These are phyloP conservation scores for Thalassiosira hispida DNA, from an alignment of 352 stramenopile genomes.

Conservation along the genomic window DNA sequence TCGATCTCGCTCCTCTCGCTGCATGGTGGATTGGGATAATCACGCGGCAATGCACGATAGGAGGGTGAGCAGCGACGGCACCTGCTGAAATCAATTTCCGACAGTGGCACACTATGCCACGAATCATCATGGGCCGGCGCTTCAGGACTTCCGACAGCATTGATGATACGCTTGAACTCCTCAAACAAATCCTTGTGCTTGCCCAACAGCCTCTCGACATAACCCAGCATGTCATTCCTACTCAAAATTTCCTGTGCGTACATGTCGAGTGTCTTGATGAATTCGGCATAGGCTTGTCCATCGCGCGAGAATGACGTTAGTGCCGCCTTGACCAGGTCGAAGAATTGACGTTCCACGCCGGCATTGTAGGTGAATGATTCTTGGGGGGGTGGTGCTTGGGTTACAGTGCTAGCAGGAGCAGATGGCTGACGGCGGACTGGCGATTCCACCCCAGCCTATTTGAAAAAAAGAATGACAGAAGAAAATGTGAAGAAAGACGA, in stretches of 20 bases:
- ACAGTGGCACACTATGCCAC: slow-evolving; percentile 85
- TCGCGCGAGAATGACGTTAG: slow-evolving; percentile 79
- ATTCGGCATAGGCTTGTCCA: slow-evolving; percentile 92
- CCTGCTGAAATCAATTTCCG: slow-evolving; percentile 85
- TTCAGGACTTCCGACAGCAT: slow-evolving; percentile 58
- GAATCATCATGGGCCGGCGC: slow-evolving; percentile 78
- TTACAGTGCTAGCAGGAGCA: background rate
- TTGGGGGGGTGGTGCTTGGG: slow-evolving; percentile 3
- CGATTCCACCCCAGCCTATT: slow-evolving; percentile 29
- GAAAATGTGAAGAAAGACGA: background rate
- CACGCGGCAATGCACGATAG: slow-evolving; percentile 96
- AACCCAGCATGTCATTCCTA: slow-evolving; percentile 87
- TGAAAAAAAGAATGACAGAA: background rate
- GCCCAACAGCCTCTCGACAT: slow-evolving; percentile 85
- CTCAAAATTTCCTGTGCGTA: slow-evolving; percentile 96
- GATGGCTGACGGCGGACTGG: slow-evolving; percentile 14
- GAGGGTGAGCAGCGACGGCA: slow-evolving; percentile 80
- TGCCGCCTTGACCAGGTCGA: slow-evolving; percentile 78
- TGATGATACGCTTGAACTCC: slow-evolving; percentile 87
- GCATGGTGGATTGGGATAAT: slow-evolving; percentile 97
- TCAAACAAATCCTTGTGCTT: slow-evolving; percentile 87
- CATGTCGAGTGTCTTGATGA: slow-evolving; percentile 98
- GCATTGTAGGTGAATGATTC: slow-evolving; percentile 83
- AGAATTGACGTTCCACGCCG: slow-evolving; percentile 85
- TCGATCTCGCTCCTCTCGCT: slow-evolving; percentile 92